Evolutionary conservation across 2,329 filamentous ascomycete species (phyloP), one percentile per base, ranked within the genome.

Genomic region (Bipolaris oryzae): DNA sequence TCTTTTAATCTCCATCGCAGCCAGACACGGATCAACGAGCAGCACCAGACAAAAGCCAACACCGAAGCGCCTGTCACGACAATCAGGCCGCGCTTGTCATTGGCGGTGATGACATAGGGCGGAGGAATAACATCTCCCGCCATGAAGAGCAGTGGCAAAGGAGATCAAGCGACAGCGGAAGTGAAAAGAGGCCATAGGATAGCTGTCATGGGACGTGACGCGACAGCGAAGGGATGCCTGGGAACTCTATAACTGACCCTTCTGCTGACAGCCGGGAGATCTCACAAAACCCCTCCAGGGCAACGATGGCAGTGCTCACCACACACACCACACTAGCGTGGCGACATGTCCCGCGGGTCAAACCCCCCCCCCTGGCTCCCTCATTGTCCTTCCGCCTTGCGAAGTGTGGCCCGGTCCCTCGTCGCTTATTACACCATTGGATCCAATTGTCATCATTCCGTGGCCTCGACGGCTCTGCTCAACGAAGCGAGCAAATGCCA

Each of bases 71-170:
- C 69, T 0, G 68, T 68, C 25, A 74, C 68, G 7, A 72, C 65
- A 7, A 75, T 63, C n/a, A 75, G 57, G n/a, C 71, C 72, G 15
- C 71, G 66, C 54, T 74, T 73, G 51, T 74, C 71, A 52, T 68
- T 42, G 2, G 58, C 60, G 7, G 68, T 70, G 55, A 74, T 74
- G 18, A 63, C 48, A 41, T 67, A 74, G 2, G 69, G 69, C n/a
- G 71, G 60, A 42, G 70, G 69, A 13, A 60, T 61, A 25, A 66
- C 61, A 43, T 61, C 59, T 34, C 49, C 60, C 46, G 64, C 61
- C 67, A 73, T 72, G 53, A 34, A 43, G 43, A 21, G 39, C 34
- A 16, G 50, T 7, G 47, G 31, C 35, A 57, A 48, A 45, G 31
- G 53, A 38, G 38, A 46, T 34, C 42, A 55, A 44, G 49, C 39